Evolutionary conservation across 2,329 filamentous ascomycete genomes (phyloP), one percentile per base, ranked within the genome.

Genomic region (Ceratocystis colombiana): DNA sequence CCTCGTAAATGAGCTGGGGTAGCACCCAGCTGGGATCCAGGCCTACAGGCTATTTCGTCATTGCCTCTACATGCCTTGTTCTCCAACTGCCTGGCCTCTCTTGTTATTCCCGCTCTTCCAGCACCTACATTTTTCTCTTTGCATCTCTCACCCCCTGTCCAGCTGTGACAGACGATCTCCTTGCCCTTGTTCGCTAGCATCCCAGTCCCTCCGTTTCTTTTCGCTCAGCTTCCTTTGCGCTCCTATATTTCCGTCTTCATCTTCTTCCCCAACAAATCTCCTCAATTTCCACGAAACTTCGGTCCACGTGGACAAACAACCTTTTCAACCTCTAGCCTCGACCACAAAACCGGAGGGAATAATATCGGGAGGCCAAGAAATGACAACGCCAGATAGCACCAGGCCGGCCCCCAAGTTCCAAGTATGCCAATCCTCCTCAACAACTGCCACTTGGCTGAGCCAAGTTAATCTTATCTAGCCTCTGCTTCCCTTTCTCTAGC

Each of bases 181-280:
- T 48, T 5, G n/a, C 53, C n/a, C 53, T n/a, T 30, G 8, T 30
- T 30, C 4, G 53, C 10, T 30, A 17, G 30, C 4, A n/a, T 22
- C 8, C 8, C 12, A 30, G 28, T 17, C 22, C 37, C 22, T 5
- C 10, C 53, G 22, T 17, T 30, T 57, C 53, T 57, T 28, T 33
- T 25, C 20, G 46, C 17, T 20, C 46, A 50, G n/a, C 22, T 57
- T 30, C 53, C 7, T 57, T n/a, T 55, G 15, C 50, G 3, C 50
- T 28, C 10, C 50, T 28, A 55, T 12, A 25, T 55, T 25, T 12
- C 50, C 4, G 50, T 3, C 20, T 12, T 55, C 8, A 7, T 15
- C 53, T 33, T 6, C 53, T 59, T 37, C 53, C 53, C 53, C 53
- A 59, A 59, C 53, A 59, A 59, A 59, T 25, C 46, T 17, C 28